These are phyloP conservation scores for Saturnispora dispora DNA, from an alignment of 805 yeast species.

Conservation along the genomic window DNA sequence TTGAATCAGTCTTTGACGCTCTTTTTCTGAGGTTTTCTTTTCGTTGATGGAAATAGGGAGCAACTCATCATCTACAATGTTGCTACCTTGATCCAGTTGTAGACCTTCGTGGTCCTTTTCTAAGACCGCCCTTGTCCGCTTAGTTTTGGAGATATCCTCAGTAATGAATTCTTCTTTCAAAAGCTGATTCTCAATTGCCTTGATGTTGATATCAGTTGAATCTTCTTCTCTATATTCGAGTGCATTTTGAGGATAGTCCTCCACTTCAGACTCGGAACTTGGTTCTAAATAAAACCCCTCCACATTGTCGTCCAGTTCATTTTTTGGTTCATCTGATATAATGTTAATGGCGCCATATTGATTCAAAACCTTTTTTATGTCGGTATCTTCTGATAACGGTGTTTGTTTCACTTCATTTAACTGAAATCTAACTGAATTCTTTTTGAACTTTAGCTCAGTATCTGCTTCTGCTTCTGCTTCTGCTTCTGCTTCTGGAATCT, in stretches of 20 bases:
- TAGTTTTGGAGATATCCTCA: neutral
- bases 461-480: neutral
- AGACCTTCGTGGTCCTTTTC: neutral
- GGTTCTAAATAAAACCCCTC: constrained; percentile 3
- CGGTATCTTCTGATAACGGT: no score
- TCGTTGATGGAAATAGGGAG: neutral
- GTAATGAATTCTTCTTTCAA: constrained; percentile 5
- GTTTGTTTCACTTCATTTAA: neutral
- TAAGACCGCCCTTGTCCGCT: neutral
- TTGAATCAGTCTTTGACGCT: neutral
- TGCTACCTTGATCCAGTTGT: neutral
- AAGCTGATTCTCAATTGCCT: constrained; percentile 2
- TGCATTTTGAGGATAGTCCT: neutral
- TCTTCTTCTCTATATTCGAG: constrained; percentile 1
- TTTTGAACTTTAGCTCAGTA: neutral
- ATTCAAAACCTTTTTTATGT: neutral
- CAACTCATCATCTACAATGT: neutral
- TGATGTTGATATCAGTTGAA: neutral
- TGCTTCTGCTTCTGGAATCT: neutral
- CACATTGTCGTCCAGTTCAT: neutral
- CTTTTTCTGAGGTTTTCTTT: neutral
- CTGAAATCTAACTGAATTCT: neutral
- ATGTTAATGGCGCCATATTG: neutral
- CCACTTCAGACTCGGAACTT: neutral
- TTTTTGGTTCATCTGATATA: neutral